Evolutionary conservation across 805 yeast genomes (phyloP), one percentile per base, ranked within the genome.

Genomic region (Hanseniaspora lindneri): DNA sequence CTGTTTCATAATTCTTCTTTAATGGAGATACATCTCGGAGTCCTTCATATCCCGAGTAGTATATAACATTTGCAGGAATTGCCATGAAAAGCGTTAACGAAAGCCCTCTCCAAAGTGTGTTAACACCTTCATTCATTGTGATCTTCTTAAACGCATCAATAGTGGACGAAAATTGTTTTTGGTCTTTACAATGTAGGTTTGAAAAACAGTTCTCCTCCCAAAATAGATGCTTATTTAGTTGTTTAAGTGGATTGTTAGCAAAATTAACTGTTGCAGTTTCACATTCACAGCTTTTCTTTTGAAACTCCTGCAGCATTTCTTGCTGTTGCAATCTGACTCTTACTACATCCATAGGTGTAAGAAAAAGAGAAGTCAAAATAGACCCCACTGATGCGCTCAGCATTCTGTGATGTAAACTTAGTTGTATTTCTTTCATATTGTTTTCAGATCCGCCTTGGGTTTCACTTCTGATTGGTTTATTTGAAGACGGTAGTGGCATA

Each of bases 1-100:
- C 27, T 0, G 67, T 56, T 59, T 64, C 57, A 54, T 54, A 54
- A 3, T 24, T 59, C 1, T 64, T 53, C 7, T 59, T 56, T 20
- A 83, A 56, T 0, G 86, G 80, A 0, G 89, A 79, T n/a, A 70
- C 64, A 57, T 85, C 95, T 55, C 95, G 67, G 41, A 89, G 67
- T 52, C 80, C 75, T 56, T 92, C 98, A 61, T 92, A 92, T 0
- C 96, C 95, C 1, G 94, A 83, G 66, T 86, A 92, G 62, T 92
- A 92, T 5, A 92, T 88, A 52, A 92, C 83, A 56, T 89, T 92
- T 0, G 96, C 75, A 1, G 98, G 98, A 1, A 88, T 72, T 0
- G 96, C 85, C 94, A 92, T 92, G 13, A 82, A 51, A 17, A 92
- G 65, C 0, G 94, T 85, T 27, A 89, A 61, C 0, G 89, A 75